A percentile compares a stretch with the other conserved stretches of the same genome.
phyloP scores from a whole-genome alignment of 805 yeast species.

The Barnettozyma wickerhamii region DNA sequence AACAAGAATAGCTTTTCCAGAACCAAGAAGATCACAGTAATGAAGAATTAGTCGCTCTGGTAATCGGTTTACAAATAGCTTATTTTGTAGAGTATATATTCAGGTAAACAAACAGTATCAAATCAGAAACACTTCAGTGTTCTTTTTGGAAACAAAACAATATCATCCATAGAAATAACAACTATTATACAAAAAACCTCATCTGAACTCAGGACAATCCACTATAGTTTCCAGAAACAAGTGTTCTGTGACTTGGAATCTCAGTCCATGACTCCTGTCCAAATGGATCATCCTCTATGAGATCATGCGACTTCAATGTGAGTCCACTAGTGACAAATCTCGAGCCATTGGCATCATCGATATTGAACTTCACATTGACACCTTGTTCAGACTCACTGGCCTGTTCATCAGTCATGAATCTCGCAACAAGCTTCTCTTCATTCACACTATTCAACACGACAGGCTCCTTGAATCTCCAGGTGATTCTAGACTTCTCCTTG shows the following conservation, averaged over 20 bases:
- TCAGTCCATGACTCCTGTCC: slow-evolving; percentile 32
- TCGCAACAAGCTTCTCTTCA: slow-evolving; percentile 75
- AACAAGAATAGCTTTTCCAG: no score
- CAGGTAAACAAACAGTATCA: no score
- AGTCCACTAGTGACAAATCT: slow-evolving; percentile 39
- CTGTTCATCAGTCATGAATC: slow-evolving; percentile 71
- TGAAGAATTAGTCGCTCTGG: no score
- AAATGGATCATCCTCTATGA: slow-evolving; percentile 36
- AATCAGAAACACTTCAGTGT: no score
- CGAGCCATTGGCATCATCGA: slow-evolving; percentile 40
- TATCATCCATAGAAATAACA: background rate
- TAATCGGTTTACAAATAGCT: no score
- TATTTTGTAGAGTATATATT: no score
- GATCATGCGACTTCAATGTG: slow-evolving; percentile 33
- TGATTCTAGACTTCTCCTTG: slow-evolving; percentile 77
- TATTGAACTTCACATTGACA: slow-evolving; percentile 61
- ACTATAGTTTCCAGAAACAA: slow-evolving; percentile 34
- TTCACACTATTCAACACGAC: slow-evolving; percentile 30
- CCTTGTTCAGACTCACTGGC: slow-evolving; percentile 76
- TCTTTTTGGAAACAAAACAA: background rate
- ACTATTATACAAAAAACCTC: background rate
- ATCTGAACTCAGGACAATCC: slow-evolving; percentile 20
- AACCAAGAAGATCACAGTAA: no score
- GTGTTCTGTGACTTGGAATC: slow-evolving; percentile 30
- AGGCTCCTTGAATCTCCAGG: slow-evolving; percentile 66